Evolutionary conservation across 2,329 filamentous ascomycete species (phyloP), one percentile per base, ranked within the genome.

Genomic region (Verticillium klebahnii): DNA sequence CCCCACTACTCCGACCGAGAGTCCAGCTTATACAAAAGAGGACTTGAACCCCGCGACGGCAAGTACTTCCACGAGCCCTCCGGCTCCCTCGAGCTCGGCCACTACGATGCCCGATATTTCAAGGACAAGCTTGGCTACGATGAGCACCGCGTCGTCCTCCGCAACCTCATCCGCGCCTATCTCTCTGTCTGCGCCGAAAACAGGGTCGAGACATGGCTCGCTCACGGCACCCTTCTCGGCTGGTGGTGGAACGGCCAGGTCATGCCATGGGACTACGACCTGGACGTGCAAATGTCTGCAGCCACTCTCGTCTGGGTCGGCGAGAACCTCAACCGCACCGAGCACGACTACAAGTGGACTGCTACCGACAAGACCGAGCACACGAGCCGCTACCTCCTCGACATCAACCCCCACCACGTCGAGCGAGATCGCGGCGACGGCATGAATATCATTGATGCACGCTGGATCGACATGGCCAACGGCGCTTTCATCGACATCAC

Each of bases 211-310:
- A 94, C 92, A 0, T 95, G 92, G 92, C 86, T 96, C 63, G 91
- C 92, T 45, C 92, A 96, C 73, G 92, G 92, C 57, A 93, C 91
- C 5, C 77, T 95, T 58, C 78, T 96, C 25, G 92, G 91, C 14
- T 96, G 92, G 92, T 95, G 90, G 90, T 96, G 92, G 92, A 94
- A 92, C 72, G 83, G 80, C 52, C 77, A 86, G 75, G 87, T 91
- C 71, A 86, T 93, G 77, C 90, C 91, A 0, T 93, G 91, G 91
- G 91, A 95, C 74, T 90, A 87, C 78, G 92, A 96, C 73, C 79
- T 95, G 56, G 92, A 96, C 74, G 90, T 91, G 0, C 92, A 95
- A 75, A 87, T 95, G 32, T 85, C 87, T 19, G 84, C 83, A 61
- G 77, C 80, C 36, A 93, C 91, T 1, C 80, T 95, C 56, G 74